phyloP scores from a whole-genome alignment of 371 early-diverging fungal species.

The Rhizopus stolonifer region DNA sequence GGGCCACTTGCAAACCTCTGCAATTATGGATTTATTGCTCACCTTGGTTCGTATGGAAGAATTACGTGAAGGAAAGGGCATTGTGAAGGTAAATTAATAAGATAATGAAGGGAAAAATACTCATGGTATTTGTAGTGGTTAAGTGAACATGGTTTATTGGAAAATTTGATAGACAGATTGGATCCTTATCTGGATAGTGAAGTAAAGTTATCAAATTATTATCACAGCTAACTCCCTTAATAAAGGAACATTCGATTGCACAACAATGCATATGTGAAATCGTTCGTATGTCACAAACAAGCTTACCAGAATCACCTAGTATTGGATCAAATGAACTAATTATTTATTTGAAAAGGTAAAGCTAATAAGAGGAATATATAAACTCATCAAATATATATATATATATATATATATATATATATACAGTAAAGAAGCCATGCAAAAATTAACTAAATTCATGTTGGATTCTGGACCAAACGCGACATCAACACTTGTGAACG shows the following conservation, averaged over 20 bases:
- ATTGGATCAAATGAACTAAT: constrained; percentile 68
- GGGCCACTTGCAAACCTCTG: constrained; percentile 76
- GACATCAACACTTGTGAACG: constrained; percentile 82
- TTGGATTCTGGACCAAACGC: constrained; percentile 74
- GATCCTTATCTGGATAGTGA: constrained; percentile 75
- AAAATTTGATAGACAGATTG: constrained; percentile 71
- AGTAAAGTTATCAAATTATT: constrained; percentile 27
- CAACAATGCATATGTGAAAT: constrained; percentile 89
- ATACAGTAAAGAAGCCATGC: constrained; percentile 63
- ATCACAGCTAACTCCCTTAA: neutral
- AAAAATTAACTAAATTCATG: constrained; percentile 80
- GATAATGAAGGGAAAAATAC: neutral
- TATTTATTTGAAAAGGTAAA: constrained; percentile 73
- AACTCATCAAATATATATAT: too few species aligned
- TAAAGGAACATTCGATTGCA: constrained; percentile 79
- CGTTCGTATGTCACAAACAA: constrained; percentile 81
- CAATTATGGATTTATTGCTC: constrained; percentile 85
- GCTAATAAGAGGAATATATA: neutral
- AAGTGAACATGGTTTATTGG: constrained; percentile 70
- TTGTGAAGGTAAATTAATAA: constrained; percentile 60
- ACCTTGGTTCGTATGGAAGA: constrained; percentile 90
- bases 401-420: too few species aligned
- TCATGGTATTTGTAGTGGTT: constrained; percentile 71
- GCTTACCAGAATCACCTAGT: constrained; percentile 63
- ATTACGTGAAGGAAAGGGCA: constrained; percentile 75